Evolutionary conservation across 768 basidiomycete species (phyloP), one percentile per base, ranked within the genome.

Genomic region (Boletus pseudo-olivaceus): DNA sequence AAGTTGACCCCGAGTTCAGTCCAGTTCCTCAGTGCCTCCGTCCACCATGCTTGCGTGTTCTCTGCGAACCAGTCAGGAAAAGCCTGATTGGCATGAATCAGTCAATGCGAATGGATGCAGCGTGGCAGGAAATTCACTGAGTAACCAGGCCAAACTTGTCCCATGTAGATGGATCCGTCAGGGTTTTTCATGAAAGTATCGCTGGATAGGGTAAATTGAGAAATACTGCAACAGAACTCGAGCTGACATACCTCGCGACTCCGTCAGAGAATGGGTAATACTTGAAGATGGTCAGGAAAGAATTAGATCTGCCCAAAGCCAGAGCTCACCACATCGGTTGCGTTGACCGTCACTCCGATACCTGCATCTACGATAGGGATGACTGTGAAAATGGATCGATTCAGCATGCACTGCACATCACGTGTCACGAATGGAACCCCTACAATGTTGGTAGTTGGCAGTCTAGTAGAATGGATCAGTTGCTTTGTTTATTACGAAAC

Each of bases 91-190:
- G 11, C 30, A 19, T 20, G 4, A 38, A 35, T 27, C 2, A 39
- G 8, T 57, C 19, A 34, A 45, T 34, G 17, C 10, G 7, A 35
- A 12, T 3, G 14, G n/a, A 42, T 5, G 12, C n/a, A 19, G 12
- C 6, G 6, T 10, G 14, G 5, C 15, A 43, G 7, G 4, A 30
- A 33, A 63, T 76, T 17, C 34, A 83, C 86, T 7, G 85, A 84
- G 68, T 81, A 85, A 23, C 88, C 87, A 15, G 88, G 87, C 88
- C 86, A 90, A 9, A 89, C 88, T 63, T 84, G 77, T 11, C 90
- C 90, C 1, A 88, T 64, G 66, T 87, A 90, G 61, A 84, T 78
- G 35, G 83, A 78, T 0, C 83, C 84, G 61, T 91, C 84, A 0
- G 84, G 84, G 65, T 91, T 90, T 60, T 82, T 88, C 47, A 92